Evolutionary conservation across 2,329 filamentous ascomycete species (phyloP).

Genomic region (Penicillium sp.): DNA sequence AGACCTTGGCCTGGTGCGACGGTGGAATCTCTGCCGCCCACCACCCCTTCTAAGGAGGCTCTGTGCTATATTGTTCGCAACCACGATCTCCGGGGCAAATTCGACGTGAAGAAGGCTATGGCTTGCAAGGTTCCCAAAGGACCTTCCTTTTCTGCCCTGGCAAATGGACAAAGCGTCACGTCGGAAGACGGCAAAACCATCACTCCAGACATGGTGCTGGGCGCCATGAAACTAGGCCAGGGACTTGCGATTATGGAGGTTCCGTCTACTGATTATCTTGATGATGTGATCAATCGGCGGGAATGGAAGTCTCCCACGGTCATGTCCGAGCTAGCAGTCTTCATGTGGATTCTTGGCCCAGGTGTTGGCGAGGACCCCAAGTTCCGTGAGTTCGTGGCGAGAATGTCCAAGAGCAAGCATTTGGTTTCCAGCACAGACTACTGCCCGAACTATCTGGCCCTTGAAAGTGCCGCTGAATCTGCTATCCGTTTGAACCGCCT

Average conservation of each 20-base stretch:
- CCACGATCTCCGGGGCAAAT: slow-evolving; percentile 78
- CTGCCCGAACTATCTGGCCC: slow-evolving; percentile 74
- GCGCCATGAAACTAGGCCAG: slow-evolving; percentile 65
- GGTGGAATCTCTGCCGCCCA: slow-evolving; percentile 68
- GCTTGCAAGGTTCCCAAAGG: slow-evolving; percentile 67
- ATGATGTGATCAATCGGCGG: slow-evolving; percentile 67
- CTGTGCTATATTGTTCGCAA: slow-evolving; percentile 86
- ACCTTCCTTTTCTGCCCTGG: slow-evolving; percentile 63
- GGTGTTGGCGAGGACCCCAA: slow-evolving; percentile 66
- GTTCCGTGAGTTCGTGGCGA: slow-evolving; percentile 71
- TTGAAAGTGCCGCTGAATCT: slow-evolving; percentile 69
- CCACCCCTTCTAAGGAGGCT: slow-evolving; percentile 67
- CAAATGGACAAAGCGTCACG: slow-evolving; percentile 65
- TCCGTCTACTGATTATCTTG: slow-evolving; percentile 71
- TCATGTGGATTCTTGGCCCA: slow-evolving; percentile 82
- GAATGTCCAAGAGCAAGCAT: slow-evolving; percentile 68
- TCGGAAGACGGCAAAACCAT: slow-evolving; percentile 70
- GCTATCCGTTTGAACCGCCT: slow-evolving; percentile 72
- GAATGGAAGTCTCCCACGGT: slow-evolving; percentile 72
- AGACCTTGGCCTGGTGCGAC: slow-evolving; percentile 77
- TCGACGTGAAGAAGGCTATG: slow-evolving; percentile 68
- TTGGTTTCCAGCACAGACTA: slow-evolving; percentile 75
- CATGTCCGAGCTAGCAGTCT: slow-evolving; percentile 67
- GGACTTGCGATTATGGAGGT: slow-evolving; percentile 83
- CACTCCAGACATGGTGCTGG: slow-evolving; percentile 86